Evolutionary conservation across 192 early-diverging fungal species (phyloP).

Genomic region (Coemansia sp.): DNA sequence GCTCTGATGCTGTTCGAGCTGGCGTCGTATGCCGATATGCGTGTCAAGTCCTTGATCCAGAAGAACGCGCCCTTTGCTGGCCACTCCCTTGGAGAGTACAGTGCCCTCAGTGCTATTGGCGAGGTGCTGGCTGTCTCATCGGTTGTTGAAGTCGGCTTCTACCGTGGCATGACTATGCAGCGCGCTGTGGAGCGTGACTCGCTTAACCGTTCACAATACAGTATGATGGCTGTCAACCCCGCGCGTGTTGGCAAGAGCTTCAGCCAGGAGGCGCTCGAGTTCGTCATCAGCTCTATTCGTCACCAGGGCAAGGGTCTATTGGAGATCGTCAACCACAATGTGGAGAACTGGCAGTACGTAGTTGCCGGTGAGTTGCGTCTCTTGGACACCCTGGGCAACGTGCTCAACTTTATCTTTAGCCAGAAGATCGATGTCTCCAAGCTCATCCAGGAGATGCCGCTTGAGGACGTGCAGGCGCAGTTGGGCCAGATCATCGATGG

Average conservation of each 20-base stretch:
- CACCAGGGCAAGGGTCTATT: slow-evolving; percentile 72
- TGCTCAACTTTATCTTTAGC: slow-evolving; percentile 79
- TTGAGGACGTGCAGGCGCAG: slow-evolving; percentile 26
- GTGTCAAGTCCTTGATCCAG: slow-evolving; percentile 84
- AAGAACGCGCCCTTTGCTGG: slow-evolving; percentile 87
- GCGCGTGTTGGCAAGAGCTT: slow-evolving; percentile 84
- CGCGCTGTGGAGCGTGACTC: slow-evolving; percentile 84
- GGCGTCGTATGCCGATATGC: slow-evolving; percentile 89
- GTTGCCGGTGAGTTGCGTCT: slow-evolving; percentile 82
- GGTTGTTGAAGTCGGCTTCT: slow-evolving; percentile 91
- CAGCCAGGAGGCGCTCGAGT: slow-evolving; percentile 77
- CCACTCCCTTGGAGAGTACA: slow-evolving; percentile 94
- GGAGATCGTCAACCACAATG: slow-evolving; percentile 98
- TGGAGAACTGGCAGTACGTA: slow-evolving; percentile 97
- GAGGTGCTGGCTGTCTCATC: slow-evolving; percentile 81
- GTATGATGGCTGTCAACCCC: slow-evolving; percentile 95
- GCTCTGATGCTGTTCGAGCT: slow-evolving; percentile 90
- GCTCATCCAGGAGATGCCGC: slow-evolving; percentile 26
- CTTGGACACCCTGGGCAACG: slow-evolving; percentile 77
- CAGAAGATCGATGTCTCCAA: slow-evolving; percentile 60
- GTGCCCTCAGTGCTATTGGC: slow-evolving; percentile 87
- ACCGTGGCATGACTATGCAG: slow-evolving; percentile 99
- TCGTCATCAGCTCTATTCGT: slow-evolving; percentile 74
- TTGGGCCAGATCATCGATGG: slow-evolving; percentile 78
- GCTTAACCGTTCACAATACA: slow-evolving; percentile 86